These are phyloP conservation scores for Nannochloropsis gaditana DNA, from an alignment of 108 stramenopile genomes.

Conservation along the genomic window DNA sequence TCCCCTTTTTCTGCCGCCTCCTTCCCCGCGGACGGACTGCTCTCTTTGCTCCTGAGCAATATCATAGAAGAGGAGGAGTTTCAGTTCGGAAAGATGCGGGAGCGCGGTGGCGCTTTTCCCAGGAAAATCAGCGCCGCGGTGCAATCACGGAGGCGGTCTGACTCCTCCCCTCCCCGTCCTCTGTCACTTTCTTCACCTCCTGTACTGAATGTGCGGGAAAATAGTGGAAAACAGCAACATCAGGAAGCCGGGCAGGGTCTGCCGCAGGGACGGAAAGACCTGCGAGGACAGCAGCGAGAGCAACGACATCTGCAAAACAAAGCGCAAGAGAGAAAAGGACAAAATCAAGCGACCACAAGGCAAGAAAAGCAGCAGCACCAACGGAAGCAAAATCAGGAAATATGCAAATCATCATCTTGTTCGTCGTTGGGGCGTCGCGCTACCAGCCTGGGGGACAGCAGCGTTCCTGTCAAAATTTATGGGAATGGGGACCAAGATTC, in stretches of 20 bases:
- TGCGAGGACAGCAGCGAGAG: neutral
- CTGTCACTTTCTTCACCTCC: too few relatives aligned
- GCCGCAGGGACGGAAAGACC: neutral
- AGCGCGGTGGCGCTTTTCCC: too few relatives aligned
- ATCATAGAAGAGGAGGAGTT: conserved; percentile 11
- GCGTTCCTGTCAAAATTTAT: neutral
- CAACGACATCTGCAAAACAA: neutral
- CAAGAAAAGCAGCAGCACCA: neutral
- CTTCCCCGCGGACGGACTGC: neutral
- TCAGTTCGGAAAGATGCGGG: neutral
- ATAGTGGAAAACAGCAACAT: neutral
- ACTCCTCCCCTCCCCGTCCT: too few relatives aligned
- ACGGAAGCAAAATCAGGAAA: neutral
- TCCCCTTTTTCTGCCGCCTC: neutral
- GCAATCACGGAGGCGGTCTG: too few relatives aligned
- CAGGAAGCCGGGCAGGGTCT: neutral
- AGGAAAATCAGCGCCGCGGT: too few relatives aligned
- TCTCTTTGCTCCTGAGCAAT: neutral
- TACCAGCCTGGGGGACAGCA: neutral
- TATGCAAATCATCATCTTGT: neutral
- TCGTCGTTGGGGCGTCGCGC: neutral
- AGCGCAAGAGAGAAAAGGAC: neutral
- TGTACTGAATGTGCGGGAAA: too few relatives aligned
- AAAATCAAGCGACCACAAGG: neutral
- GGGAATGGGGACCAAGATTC: too few relatives aligned